Conservation (phyloP, 345 rosid species). For the Rhodamnia rubescens region DNA sequence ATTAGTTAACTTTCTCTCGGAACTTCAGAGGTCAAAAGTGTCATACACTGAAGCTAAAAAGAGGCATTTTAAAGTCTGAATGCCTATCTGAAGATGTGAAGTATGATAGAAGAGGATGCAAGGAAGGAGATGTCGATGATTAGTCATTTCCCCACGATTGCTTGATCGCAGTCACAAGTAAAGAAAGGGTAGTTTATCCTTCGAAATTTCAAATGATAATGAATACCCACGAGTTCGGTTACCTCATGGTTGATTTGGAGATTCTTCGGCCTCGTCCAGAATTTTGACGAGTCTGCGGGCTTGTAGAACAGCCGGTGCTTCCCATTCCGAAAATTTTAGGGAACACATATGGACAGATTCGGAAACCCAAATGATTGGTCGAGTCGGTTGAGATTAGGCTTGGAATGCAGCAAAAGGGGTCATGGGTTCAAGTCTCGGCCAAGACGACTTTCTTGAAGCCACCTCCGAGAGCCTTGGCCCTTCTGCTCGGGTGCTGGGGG, state of each 20-base stretch:
- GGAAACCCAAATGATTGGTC: not conserved
- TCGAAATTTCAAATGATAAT: not conserved
- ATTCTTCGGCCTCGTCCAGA: not conserved
- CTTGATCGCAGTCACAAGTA: not conserved
- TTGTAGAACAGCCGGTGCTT: not conserved
- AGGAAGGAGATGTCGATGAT: not conserved
- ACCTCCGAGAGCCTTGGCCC: not conserved
- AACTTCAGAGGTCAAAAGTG: not conserved
- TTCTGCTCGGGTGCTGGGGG: not conserved
- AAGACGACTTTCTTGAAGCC: not conserved
- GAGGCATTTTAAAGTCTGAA: not conserved
- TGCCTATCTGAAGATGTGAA: not conserved
- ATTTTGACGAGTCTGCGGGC: not conserved
- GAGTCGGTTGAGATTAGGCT: not conserved
- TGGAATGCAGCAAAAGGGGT: not conserved
- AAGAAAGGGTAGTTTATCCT: not conserved
- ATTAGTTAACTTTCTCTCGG: not conserved
- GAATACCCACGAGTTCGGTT: not conserved
- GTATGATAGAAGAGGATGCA: not conserved
- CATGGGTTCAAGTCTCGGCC: not conserved
- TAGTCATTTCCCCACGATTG: not conserved
- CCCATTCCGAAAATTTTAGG: not conserved
- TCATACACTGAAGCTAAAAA: not conserved
- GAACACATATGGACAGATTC: not conserved
- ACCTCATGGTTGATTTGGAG: not conserved